These are phyloP conservation scores for Plasmodium inui DNA, from an alignment of 169 alveolate genomes.

Conservation along the genomic window DNA sequence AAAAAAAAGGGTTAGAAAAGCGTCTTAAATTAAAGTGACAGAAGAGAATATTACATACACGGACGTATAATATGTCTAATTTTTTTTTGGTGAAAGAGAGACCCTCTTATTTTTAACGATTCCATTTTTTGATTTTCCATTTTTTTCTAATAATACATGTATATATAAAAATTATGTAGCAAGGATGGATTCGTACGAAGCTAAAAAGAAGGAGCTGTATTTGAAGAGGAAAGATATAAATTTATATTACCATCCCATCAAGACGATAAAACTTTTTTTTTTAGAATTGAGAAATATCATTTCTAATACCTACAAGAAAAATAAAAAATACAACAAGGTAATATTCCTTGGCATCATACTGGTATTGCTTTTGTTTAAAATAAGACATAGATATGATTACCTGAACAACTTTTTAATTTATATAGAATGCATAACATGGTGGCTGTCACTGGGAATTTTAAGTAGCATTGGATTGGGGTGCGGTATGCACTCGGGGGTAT, in stretches of 20 bases:
- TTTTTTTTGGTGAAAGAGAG: neutral
- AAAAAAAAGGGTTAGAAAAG: neutral
- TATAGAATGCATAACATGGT: conserved; percentile 80
- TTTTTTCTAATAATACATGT: conserved; percentile 34
- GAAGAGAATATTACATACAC: neutral
- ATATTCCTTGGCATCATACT: conserved; percentile 15
- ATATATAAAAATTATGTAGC: conserved; percentile 27
- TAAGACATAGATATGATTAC: conserved; percentile 55
- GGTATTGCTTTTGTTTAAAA: conserved; percentile 55
- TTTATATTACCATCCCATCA: conserved; percentile 66
- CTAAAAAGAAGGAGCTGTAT: conserved; percentile 67
- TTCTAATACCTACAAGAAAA: conserved; percentile 16
- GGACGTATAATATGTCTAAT: neutral
- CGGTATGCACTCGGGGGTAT: conserved; percentile 88
- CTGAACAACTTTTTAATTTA: conserved; percentile 69
- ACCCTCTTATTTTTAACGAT: neutral
- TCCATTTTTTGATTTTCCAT: neutral
- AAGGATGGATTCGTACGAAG: conserved; percentile 67
- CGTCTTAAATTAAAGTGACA: neutral
- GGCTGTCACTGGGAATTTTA: conserved; percentile 85
- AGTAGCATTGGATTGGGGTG: conserved; percentile 87
- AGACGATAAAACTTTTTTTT: conserved; percentile 40
- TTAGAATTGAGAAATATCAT: conserved; percentile 53
- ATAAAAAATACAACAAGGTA: conserved; percentile 67
- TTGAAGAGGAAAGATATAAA: conserved; percentile 66